Evolutionary conservation across 2,329 filamentous ascomycete species (phyloP).

Genomic region (Proliferodiscus dingleyae): DNA sequence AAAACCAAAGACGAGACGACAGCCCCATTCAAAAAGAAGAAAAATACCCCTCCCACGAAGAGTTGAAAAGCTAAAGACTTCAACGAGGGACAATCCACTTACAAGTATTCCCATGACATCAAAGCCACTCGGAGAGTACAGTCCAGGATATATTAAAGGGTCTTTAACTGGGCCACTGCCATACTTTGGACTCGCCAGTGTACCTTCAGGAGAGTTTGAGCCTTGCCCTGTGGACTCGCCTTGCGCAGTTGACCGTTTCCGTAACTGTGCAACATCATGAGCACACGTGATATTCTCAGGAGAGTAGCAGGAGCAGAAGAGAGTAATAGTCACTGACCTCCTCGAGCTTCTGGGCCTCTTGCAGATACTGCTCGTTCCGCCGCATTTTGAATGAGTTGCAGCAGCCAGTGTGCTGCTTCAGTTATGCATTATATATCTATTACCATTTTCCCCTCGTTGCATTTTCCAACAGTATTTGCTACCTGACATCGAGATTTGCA

Average conservation of each 20-base stretch:
- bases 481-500: too few species aligned
- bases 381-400: not conserved
- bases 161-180: constrained; percentile 27
- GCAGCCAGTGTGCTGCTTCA: too few species aligned
- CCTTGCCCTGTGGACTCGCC: not conserved
- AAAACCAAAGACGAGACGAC: not conserved
- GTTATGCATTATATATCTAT: too few species aligned
- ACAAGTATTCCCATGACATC: constrained; percentile 54
- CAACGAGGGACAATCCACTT: constrained; percentile 27
- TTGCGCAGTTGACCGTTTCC: not conserved
- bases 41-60: not conserved
- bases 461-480: too few species aligned
- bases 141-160: constrained; percentile 49
- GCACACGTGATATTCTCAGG: not conserved
- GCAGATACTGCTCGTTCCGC: too few species aligned
- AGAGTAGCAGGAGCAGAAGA: not conserved
- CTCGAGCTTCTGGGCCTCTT: not conserved
- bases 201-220: not conserved
- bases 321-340: not conserved
- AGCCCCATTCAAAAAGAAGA: not conserved
- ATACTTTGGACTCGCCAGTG: not conserved
- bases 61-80: not conserved
- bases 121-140: constrained; percentile 51
- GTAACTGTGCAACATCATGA: not conserved
- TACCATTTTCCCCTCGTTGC: too few species aligned